Evolutionary conservation across 768 basidiomycete species (phyloP).

Genomic region (Tephrocybe sp.): DNA sequence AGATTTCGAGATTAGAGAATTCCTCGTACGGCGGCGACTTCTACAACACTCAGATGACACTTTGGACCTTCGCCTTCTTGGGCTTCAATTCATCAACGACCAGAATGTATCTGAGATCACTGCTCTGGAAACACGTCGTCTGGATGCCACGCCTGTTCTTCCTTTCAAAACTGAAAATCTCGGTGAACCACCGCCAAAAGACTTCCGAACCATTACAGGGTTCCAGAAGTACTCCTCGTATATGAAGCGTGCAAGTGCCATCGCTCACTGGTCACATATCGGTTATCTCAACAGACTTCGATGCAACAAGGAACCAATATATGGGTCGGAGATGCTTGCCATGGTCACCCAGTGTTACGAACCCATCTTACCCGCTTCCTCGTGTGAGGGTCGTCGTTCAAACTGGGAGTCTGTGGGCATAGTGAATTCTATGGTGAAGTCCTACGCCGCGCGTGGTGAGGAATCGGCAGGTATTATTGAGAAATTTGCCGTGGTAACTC

Average conservation of each 20-base stretch:
- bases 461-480: constrained; percentile 54
- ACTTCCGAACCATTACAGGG: constrained; percentile 73
- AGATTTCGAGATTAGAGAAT: constrained; percentile 83
- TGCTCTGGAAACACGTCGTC: constrained; percentile 47
- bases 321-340: constrained; percentile 44
- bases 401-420: constrained; percentile 42
- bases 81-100: constrained; percentile 56
- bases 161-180: constrained; percentile 51
- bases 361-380: constrained; percentile 52
- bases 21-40: constrained; percentile 77
- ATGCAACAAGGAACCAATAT: constrained; percentile 49
- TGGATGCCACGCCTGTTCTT: constrained; percentile 59
- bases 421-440: constrained; percentile 54
- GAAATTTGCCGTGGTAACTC: constrained; percentile 78
- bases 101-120: constrained; percentile 54
- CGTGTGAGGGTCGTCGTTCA: constrained; percentile 31
- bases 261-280: constrained; percentile 67
- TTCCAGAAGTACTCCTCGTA: constrained; percentile 55
- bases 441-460: constrained; percentile 57
- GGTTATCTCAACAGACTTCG: constrained; percentile 73
- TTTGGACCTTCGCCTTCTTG: constrained; percentile 61
- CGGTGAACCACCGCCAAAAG: constrained; percentile 67
- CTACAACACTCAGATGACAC: constrained; percentile 50
- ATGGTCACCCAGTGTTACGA: constrained; percentile 33
- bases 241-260: constrained; percentile 44